phyloP scores from a whole-genome alignment of 768 basidiomycete species.

The Mycena kentingensis region DNA sequence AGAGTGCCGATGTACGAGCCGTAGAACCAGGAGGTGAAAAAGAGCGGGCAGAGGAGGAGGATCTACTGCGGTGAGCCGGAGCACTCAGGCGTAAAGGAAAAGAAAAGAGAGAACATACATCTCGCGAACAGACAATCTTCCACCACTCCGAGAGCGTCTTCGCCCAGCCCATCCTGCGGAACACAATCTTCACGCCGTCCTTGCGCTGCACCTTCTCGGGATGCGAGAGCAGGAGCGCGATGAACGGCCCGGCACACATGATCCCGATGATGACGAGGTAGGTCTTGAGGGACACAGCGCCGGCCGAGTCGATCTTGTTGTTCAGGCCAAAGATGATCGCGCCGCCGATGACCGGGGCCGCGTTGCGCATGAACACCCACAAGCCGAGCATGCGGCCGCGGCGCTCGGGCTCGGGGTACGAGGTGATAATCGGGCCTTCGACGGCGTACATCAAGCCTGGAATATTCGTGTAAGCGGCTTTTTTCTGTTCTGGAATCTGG shows the following conservation, averaged over 20 bases:
- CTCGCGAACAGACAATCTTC: constrained; percentile 28
- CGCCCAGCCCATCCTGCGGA: constrained; percentile 31
- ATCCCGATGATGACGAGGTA: constrained; percentile 38
- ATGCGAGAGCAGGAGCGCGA: constrained; percentile 30
- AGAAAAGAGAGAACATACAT: constrained; percentile 20
- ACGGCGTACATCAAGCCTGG: constrained; percentile 37
- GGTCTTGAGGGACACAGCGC: constrained; percentile 35
- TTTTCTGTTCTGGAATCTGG: too few species aligned
- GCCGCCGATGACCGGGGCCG: constrained; percentile 37
- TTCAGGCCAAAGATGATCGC: constrained; percentile 38
- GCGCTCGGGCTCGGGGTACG: constrained; percentile 36
- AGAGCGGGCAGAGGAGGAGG: constrained; percentile 34
- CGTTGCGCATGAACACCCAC: constrained; percentile 38
- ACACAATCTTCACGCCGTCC: constrained; percentile 33
- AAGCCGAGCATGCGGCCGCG: constrained; percentile 37
- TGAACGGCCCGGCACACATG: constrained; percentile 38
- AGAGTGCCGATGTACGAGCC: constrained; percentile 35
- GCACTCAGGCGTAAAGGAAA: too few species aligned
- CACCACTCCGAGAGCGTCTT: constrained; percentile 32
- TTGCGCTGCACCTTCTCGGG: constrained; percentile 35
- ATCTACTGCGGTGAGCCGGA: constrained; percentile 28
- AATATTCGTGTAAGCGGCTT: too few species aligned
- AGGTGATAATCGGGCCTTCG: constrained; percentile 36
- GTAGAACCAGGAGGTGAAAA: constrained; percentile 39
- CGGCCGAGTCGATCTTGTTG: constrained; percentile 28